Conservation (phyloP, 768 basidiomycete species). For the Mycena rosella region DNA sequence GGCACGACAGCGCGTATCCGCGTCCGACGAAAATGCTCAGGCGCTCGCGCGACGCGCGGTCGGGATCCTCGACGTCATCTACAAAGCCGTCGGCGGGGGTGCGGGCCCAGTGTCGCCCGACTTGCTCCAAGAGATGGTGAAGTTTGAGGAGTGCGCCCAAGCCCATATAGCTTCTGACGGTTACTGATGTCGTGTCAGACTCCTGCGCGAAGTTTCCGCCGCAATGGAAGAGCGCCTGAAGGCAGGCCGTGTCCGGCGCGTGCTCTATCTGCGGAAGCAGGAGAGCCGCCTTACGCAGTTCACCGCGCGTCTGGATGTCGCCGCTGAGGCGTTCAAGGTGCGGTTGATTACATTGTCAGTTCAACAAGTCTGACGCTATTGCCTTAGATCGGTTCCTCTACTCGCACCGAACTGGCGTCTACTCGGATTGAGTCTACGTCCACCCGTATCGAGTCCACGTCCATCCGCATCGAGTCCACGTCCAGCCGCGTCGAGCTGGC, state of each 20-base stretch:
- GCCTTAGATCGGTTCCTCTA: constrained; percentile 14
- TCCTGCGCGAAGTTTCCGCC: neutral
- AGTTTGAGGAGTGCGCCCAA: constrained; percentile 5
- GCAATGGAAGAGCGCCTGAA: neutral
- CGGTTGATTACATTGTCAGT: neutral
- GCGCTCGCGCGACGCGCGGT: neutral
- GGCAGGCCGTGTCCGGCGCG: neutral
- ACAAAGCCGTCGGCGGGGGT: neutral
- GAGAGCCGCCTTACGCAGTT: constrained; percentile 10
- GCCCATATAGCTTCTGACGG: neutral
- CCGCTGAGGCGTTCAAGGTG: constrained; percentile 18
- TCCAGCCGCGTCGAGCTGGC: neutral
- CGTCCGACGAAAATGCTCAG: neutral
- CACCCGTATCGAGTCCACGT: too few relatives aligned
- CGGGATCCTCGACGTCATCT: neutral
- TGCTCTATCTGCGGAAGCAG: constrained; percentile 4
- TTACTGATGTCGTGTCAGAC: neutral
- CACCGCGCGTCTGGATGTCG: constrained; percentile 5
- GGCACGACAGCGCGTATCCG: neutral
- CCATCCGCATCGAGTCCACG: too few relatives aligned
- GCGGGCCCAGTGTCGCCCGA: neutral
- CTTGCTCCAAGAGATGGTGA: constrained; percentile 4
- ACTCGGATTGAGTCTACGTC: too few relatives aligned
- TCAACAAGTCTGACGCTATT: too few relatives aligned
- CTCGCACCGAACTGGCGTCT: neutral